These are phyloP conservation scores for Hymenoscyphus scutula DNA, from an alignment of 2,329 filamentous ascomycete species.

Conservation along the genomic window DNA sequence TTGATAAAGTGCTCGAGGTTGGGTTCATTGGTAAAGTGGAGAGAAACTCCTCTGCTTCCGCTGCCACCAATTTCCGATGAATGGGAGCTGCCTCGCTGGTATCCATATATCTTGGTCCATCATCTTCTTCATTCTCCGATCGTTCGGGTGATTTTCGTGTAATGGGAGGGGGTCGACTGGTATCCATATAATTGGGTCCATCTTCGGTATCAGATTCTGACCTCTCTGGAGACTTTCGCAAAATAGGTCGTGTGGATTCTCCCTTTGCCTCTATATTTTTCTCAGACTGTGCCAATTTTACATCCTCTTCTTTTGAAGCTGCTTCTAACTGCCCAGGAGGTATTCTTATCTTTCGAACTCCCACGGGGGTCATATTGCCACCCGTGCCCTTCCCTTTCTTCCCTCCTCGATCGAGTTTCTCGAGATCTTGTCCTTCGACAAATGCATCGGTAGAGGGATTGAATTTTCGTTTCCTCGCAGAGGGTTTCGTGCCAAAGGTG, in stretches of 20 bases:
- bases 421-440: slow-evolving; percentile 39
- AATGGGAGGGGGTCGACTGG: slow-evolving; percentile 36
- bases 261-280: not conserved
- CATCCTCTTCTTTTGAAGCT: not conserved
- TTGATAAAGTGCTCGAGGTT: not conserved
- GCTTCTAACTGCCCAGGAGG: not conserved
- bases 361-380: slow-evolving; percentile 34
- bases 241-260: slow-evolving; percentile 24
- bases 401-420: slow-evolving; percentile 32
- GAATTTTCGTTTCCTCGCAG: slow-evolving; percentile 64
- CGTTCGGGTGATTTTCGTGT: slow-evolving; percentile 11
- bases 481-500: slow-evolving; percentile 59
- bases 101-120: slow-evolving; percentile 27
- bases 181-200: slow-evolving; percentile 26
- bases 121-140: slow-evolving; percentile 17
- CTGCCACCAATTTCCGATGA: not conserved
- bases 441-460: slow-evolving; percentile 55
- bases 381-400: slow-evolving; percentile 37
- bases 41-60: not conserved
- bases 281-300: not conserved
- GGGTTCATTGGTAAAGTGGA: not conserved
- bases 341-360: slow-evolving; percentile 10
- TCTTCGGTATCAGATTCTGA: slow-evolving; percentile 10
- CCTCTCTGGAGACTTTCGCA: slow-evolving; percentile 12
- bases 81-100: slow-evolving; percentile 34